These are phyloP conservation scores for Oidiodendron maius DNA, from an alignment of 495 filamentous ascomycete genomes.

Conservation along the genomic window DNA sequence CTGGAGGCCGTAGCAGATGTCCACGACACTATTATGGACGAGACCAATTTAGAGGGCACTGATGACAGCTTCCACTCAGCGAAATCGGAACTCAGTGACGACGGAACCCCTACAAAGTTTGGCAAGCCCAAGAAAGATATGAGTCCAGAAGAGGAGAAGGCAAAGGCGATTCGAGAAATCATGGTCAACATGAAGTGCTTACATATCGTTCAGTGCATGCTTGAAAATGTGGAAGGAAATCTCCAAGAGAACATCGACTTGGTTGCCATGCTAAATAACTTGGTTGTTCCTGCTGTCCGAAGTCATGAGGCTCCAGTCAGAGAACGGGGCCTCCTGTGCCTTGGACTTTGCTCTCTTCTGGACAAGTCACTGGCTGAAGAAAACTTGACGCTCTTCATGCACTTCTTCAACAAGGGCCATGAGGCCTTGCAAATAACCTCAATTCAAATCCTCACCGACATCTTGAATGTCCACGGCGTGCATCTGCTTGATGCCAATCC, in stretches of 20 bases:
- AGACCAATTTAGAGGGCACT: constrained; percentile 45
- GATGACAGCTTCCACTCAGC: constrained; percentile 92
- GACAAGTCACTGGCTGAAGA: constrained; percentile 88
- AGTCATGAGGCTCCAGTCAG: constrained; percentile 90
- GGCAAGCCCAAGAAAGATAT: constrained; percentile 35
- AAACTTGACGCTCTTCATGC: constrained; percentile 89
- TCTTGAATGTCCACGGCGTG: constrained; percentile 79
- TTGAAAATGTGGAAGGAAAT: constrained; percentile 80
- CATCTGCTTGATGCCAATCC: constrained; percentile 57
- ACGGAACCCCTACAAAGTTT: constrained; percentile 46
- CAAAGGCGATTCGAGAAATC: constrained; percentile 80
- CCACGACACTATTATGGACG: constrained; percentile 78
- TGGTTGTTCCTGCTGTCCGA: constrained; percentile 90
- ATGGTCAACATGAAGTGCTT: constrained; percentile 98
- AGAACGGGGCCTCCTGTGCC: constrained; percentile 79
- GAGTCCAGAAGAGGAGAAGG: constrained; percentile 59
- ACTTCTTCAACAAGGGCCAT: constrained; percentile 92
- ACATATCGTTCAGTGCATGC: constrained; percentile 95
- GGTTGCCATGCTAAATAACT: constrained; percentile 91
- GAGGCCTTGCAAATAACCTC: constrained; percentile 83
- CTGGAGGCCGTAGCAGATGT: constrained; percentile 93
- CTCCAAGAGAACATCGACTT: constrained; percentile 82
- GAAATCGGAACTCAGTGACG: constrained; percentile 70
- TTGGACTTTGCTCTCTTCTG: constrained; percentile 86
- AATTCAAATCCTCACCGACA: constrained; percentile 89